Conservation (phyloP, 2,329 filamentous ascomycete species). For the Aaosphaeria arxii region DNA sequence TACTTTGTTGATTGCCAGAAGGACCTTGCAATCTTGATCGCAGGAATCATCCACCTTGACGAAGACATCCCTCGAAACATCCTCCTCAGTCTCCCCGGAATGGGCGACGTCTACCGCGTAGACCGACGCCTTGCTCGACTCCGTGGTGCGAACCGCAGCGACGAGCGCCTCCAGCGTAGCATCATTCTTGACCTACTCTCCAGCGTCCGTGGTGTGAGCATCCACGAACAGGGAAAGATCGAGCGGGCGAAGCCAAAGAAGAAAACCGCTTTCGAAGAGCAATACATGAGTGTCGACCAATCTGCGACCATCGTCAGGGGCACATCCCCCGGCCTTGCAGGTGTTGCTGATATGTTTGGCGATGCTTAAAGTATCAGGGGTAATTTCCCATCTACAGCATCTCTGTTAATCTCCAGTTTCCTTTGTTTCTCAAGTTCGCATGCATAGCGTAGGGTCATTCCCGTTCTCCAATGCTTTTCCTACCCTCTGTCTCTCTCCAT, state of each 20-base stretch:
- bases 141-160: constrained; percentile 48
- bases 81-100: constrained; percentile 75
- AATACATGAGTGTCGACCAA: constrained; percentile 44
- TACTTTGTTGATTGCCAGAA: constrained; percentile 97
- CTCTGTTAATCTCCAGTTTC: too few relatives aligned
- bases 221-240: constrained; percentile 90
- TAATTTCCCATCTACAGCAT: too few relatives aligned
- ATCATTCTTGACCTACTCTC: constrained; percentile 82
- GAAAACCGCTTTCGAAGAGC: constrained; percentile 33
- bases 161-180: constrained; percentile 72
- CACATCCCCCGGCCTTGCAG: constrained; percentile 40
- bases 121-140: constrained; percentile 47
- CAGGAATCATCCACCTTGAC: constrained; percentile 78
- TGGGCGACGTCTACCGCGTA: constrained; percentile 63
- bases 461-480: too few relatives aligned
- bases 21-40: constrained; percentile 84
- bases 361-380: background rate
- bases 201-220: constrained; percentile 82
- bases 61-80: constrained; percentile 69
- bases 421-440: too few relatives aligned
- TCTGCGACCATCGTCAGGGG: constrained; percentile 35
- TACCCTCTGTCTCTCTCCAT: too few relatives aligned
- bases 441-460: too few relatives aligned
- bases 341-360: constrained; percentile 46
- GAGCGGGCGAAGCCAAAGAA: constrained; percentile 35